Evolutionary conservation across 1,139 yeast genomes (phyloP).

Genomic region (Taiozyma onychis): DNA sequence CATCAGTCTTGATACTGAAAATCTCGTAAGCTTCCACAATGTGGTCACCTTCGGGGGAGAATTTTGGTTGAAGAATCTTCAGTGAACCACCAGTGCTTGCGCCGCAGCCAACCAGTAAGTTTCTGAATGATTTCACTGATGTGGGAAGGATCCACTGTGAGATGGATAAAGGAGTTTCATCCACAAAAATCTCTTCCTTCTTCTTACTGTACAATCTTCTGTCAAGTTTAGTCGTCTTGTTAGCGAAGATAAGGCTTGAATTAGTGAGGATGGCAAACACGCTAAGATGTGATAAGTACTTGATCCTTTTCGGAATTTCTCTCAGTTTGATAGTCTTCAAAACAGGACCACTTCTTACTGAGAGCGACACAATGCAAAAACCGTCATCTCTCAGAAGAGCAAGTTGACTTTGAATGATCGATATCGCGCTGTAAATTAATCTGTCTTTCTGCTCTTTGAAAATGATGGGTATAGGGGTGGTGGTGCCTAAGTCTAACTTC

Average conservation of each 20-base stretch:
- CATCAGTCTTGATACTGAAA: constrained; percentile 17
- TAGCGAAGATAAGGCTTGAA: constrained; percentile 13
- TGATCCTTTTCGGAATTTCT: constrained; percentile 34
- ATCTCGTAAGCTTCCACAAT: constrained; percentile 14
- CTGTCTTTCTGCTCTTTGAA: constrained; percentile 34
- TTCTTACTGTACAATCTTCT: constrained; percentile 5
- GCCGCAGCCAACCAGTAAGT: constrained; percentile 17
- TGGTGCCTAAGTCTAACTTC: constrained; percentile 34
- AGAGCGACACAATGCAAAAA: constrained; percentile 33
- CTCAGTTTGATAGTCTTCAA: constrained; percentile 32
- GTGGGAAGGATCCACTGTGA: constrained; percentile 19
- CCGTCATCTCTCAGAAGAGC: constrained; percentile 48
- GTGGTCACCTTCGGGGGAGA: constrained; percentile 1
- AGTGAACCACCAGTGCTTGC: constrained; percentile 16
- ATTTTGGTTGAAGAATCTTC: constrained; percentile 16
- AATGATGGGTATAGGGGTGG: constrained; percentile 36
- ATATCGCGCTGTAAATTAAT: constrained; percentile 21
- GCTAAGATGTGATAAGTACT: constrained; percentile 30
- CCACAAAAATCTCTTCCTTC: constrained; percentile 7
- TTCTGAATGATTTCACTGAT: constrained; percentile 15
- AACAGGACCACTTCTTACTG: constrained; percentile 18
- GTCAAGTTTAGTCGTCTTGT: constrained; percentile 8
- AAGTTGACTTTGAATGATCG: constrained; percentile 19
- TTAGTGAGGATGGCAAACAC: constrained; percentile 38
- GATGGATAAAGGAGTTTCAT: constrained; percentile 13